Evolutionary conservation across 257 asterid species (phyloP).

Genomic region (Scutellaria minor): DNA sequence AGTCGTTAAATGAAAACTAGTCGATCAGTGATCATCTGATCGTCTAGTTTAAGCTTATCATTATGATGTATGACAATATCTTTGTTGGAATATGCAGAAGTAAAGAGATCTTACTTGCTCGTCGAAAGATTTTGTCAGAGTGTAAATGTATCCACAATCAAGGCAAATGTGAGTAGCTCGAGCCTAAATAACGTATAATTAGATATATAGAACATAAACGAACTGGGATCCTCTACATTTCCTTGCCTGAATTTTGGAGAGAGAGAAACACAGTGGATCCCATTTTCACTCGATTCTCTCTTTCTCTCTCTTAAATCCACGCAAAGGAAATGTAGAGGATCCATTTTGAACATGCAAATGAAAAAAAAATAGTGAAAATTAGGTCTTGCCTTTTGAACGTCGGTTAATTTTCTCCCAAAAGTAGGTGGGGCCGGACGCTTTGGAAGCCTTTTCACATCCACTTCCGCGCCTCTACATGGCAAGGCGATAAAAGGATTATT

Average conservation of each 20-base stretch:
- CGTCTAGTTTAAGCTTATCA: no score
- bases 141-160: conserved; percentile 95
- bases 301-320: no score
- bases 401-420: conserved; percentile 86
- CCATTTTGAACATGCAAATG: not conserved
- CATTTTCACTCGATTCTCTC: no score
- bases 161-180: conserved; percentile 98
- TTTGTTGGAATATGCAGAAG: not conserved
- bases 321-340: no score
- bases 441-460: conserved; percentile 82
- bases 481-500: not conserved
- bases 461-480: conserved; percentile 72
- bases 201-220: not conserved
- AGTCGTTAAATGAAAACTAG: not conserved
- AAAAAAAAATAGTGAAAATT: not conserved
- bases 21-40: not conserved
- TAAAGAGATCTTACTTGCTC: conserved; percentile 69
- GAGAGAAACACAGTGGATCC: no score
- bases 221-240: no score
- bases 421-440: conserved; percentile 98
- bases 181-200: conserved; percentile 48
- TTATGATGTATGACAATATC: no score
- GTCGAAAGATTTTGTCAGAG: conserved; percentile 73
- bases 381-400: conserved; percentile 76
- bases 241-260: no score